Base-by-base conservation (phyloP, 2,329 filamentous ascomycete genomes). In the Fusarium hainanense region DNA sequence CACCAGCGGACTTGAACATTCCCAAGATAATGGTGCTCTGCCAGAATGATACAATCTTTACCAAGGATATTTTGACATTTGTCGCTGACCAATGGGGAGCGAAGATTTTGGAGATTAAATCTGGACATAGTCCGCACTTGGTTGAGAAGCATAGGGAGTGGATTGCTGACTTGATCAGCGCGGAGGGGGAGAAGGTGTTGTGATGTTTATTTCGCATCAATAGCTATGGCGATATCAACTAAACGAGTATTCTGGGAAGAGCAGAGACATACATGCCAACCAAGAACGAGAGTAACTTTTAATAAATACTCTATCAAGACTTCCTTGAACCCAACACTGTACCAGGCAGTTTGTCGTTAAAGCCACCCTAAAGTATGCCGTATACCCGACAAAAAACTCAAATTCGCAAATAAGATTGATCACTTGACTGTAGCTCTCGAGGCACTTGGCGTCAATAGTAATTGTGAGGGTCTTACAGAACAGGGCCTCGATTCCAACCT, bases 111-210 rank as follows among this genome's bases (percentile, higher is more conserved):
- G 69, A 72, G 20, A 49, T 72, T 0, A 58, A 68, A 14, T 64
- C 66, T 7, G 70, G 69, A 0, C 70, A 72, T n/a, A 72, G 69
- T 7, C 66, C 69, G 4, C 71, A 67, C 18, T 23, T 72, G 11
- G 42, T 58, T 0, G 63, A 70, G 2, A 37, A 44, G 3, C 59
- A 68, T 3, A 32, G 54, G 10, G 43, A 48, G n/a, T 44, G 59
- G 56, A 46, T 72, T 5, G 21, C 58, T 16, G 50, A 58, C 5
- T 27, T 70, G 14, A 28, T 72, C 10, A 16, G 8, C 1, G 12
- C 28, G 3, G 23, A 55, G 4, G 49, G 9, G 7, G 40, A 14
- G 11, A 59, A 48, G 18, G 21, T 7, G 10, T 13, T 54, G 12
- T 23, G 9, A 21, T 16, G 16, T 20, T 20, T 3, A 20, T 16